Evolutionary conservation across 306 rosid species (phyloP).

Genomic region (Sesbania bispinosa): DNA sequence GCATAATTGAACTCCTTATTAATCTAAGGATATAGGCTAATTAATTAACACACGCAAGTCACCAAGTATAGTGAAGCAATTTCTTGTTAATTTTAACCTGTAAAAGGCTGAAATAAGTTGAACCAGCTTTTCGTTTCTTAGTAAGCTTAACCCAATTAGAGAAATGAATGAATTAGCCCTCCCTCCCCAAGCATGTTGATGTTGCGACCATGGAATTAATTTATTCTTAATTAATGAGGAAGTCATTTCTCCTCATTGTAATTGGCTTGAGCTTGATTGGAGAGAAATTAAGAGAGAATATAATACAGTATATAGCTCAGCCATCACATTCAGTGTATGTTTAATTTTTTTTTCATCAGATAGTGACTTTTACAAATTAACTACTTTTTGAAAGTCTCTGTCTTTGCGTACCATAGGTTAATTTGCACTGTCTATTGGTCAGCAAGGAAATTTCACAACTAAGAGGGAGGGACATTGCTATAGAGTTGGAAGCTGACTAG

Average conservation of each 20-base stretch:
- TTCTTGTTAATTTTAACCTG: neutral
- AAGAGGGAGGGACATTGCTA: constrained; percentile 13
- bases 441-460: constrained; percentile 21
- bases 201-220: constrained; percentile 28
- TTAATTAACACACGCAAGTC: too few relatives aligned
- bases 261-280: constrained; percentile 37
- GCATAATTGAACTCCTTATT: too few relatives aligned
- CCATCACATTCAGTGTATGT: constrained; percentile 17
- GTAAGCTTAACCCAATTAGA: constrained; percentile 44
- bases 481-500: constrained; percentile 37
- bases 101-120: too few relatives aligned
- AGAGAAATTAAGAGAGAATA: constrained; percentile 23
- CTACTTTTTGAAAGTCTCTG: constrained; percentile 13
- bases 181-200: constrained; percentile 27
- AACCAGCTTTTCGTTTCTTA: constrained; percentile 37
- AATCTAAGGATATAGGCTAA: too few relatives aligned
- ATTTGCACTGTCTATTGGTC: constrained; percentile 34
- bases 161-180: constrained; percentile 20
- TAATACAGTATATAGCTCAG: too few relatives aligned
- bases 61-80: constrained; percentile 20
- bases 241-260: constrained; percentile 17
- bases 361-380: constrained; percentile 13
- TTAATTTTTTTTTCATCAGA: neutral
- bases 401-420: constrained; percentile 24
- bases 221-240: constrained; percentile 24